These are phyloP conservation scores for Rhynchosporium agropyri DNA, from an alignment of 2,329 filamentous ascomycete species.

Conservation along the genomic window DNA sequence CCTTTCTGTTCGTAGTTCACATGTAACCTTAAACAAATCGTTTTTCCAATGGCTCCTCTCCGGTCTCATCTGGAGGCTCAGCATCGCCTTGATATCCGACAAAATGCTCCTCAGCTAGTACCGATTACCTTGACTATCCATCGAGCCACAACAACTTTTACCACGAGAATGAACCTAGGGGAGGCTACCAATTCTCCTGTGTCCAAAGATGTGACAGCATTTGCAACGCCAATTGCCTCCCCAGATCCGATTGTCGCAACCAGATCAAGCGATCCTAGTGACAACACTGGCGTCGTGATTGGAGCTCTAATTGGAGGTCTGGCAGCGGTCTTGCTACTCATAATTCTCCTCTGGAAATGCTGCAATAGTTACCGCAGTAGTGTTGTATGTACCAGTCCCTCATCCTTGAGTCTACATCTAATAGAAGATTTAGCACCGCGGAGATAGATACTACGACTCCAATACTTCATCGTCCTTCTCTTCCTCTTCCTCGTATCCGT, in stretches of 20 bases:
- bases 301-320: conserved; percentile 35
- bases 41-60: conserved; percentile 10
- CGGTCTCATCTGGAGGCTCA: background rate
- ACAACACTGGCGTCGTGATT: conserved; percentile 20
- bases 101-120: conserved; percentile 14
- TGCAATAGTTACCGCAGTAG: conserved; percentile 12
- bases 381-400: background rate
- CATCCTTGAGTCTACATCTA: background rate
- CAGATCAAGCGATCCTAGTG: conserved; percentile 14
- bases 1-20: background rate
- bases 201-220: background rate
- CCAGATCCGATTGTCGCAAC: background rate
- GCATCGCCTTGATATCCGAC: conserved; percentile 20
- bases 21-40: background rate
- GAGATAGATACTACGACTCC: conserved; percentile 17
- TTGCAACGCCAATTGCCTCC: background rate
- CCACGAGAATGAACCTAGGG: conserved; percentile 21
- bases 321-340: conserved; percentile 41
- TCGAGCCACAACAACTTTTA: conserved; percentile 23
- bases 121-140: conserved; percentile 23
- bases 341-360: conserved; percentile 29
- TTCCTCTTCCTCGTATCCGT: background rate
- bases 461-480: conserved; percentile 18
- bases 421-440: background rate
- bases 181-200: conserved; percentile 12